Evolutionary conservation across 1,139 yeast species (phyloP).

Genomic region (Hansenula sp.): DNA sequence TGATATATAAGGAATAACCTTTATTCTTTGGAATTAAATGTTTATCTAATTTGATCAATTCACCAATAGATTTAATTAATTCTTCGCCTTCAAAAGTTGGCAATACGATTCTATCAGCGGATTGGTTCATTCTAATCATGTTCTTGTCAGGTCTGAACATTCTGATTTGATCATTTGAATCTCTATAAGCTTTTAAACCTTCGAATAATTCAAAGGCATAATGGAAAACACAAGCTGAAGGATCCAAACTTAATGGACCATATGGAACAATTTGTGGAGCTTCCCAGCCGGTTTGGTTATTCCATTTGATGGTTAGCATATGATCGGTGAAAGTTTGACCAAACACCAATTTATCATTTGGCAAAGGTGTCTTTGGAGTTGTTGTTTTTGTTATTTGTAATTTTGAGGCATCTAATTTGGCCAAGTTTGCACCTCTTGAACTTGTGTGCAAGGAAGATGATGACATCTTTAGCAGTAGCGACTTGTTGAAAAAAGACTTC

Average conservation of each 20-base stretch:
- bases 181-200: slow-evolving; percentile 93
- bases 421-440: slow-evolving; percentile 17
- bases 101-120: slow-evolving; percentile 82
- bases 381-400: slow-evolving; percentile 54
- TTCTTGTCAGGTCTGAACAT: slow-evolving; percentile 89
- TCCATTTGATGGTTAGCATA: slow-evolving; percentile 88
- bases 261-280: slow-evolving; percentile 84
- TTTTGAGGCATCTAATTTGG: slow-evolving; percentile 66
- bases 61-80: slow-evolving; percentile 67
- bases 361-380: slow-evolving; percentile 60
- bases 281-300: slow-evolving; percentile 74
- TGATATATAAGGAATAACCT: slow-evolving; percentile 87
- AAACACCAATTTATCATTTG: slow-evolving; percentile 75
- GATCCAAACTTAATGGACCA: slow-evolving; percentile 72
- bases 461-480: background rate
- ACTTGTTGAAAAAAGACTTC: slow-evolving; percentile 4
- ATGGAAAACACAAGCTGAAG: slow-evolving; percentile 86
- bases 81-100: slow-evolving; percentile 82
- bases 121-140: slow-evolving; percentile 85
- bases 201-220: slow-evolving; percentile 94
- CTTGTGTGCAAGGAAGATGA: slow-evolving; percentile 3
- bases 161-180: slow-evolving; percentile 62
- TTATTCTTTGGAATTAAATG: slow-evolving; percentile 76
- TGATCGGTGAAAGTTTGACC: slow-evolving; percentile 90
- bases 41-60: slow-evolving; percentile 69